These are phyloP conservation scores for Circinella umbellata DNA, from an alignment of 371 early-diverging fungal genomes.

Conservation along the genomic window DNA sequence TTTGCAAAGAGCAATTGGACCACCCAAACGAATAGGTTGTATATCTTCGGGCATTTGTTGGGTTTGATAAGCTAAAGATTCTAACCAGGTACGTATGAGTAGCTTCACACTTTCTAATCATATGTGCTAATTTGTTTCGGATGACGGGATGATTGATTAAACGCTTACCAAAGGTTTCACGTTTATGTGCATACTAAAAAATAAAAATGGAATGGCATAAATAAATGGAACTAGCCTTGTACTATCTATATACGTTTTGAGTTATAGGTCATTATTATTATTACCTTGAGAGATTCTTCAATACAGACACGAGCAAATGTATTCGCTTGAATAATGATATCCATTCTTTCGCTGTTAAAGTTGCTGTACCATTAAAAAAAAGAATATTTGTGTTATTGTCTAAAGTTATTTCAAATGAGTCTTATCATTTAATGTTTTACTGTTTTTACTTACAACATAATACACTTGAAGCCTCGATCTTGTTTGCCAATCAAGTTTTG, in stretches of 20 bases:
- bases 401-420: background rate
- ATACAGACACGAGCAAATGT: conserved; percentile 88
- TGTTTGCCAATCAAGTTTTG: conserved; percentile 84
- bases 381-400: background rate
- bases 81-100: conserved; percentile 90
- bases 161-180: conserved; percentile 87
- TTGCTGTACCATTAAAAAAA: conserved; percentile 34
- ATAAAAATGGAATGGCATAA: conserved; percentile 72
- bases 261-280: no score
- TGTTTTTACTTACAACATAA: conserved; percentile 48
- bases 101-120: conserved; percentile 87
- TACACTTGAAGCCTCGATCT: conserved; percentile 86
- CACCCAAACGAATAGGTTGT: conserved; percentile 77
- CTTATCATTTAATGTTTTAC: background rate
- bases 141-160: conserved; percentile 76
- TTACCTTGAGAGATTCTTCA: conserved; percentile 79
- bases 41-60: conserved; percentile 68
- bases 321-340: conserved; percentile 82
- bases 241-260: conserved; percentile 76
- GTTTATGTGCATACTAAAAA: conserved; percentile 53
- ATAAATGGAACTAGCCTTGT: conserved; percentile 85
- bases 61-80: conserved; percentile 71
- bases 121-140: conserved; percentile 71
- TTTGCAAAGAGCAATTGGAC: conserved; percentile 88
- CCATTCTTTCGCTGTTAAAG: conserved; percentile 82